A percentile compares a stretch with the other conserved stretches of the same genome.
phyloP scores from a whole-genome alignment of 2,329 filamentous ascomycete species.

The Gyromitra esculenta region DNA sequence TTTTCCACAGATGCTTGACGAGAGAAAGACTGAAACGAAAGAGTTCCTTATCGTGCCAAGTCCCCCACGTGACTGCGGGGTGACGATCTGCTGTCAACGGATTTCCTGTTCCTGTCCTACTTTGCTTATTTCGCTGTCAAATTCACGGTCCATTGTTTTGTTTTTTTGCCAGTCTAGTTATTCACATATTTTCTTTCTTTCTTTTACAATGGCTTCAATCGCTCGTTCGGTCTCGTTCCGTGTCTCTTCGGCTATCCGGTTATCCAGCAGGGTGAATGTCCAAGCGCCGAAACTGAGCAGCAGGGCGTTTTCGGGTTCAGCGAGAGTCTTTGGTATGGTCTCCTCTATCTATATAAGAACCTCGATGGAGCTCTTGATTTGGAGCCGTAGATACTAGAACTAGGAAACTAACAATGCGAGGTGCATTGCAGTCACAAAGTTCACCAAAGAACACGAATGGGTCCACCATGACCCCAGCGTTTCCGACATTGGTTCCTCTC shows the following conservation, averaged over 20 bases:
- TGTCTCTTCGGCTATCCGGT: slow-evolving; percentile 32
- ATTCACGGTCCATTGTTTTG: background rate
- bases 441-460: slow-evolving; percentile 99
- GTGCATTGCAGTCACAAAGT: slow-evolving; percentile 66
- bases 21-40: background rate
- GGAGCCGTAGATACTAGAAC: background rate
- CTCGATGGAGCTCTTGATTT: background rate
- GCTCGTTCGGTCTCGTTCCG: slow-evolving; percentile 35
- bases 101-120: slow-evolving; percentile 3
- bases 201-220: slow-evolving; percentile 39
- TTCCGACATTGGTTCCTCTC: slow-evolving; percentile 52
- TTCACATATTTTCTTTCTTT: background rate
- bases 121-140: slow-evolving; percentile 1
- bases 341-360: no score
- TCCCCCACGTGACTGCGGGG: slow-evolving; percentile 34
- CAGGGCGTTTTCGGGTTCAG: slow-evolving; percentile 38
- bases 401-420: background rate
- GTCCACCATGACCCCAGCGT: slow-evolving; percentile 76
- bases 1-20: background rate
- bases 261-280: background rate
- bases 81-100: slow-evolving; percentile 7
- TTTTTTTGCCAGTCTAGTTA: background rate
- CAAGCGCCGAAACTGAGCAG: slow-evolving; percentile 8
- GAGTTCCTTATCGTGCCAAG: slow-evolving; percentile 34
- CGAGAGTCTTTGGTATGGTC: slow-evolving; percentile 33